Evolutionary conservation across 148 eudicot genomes (phyloP).

Genomic region (Fagopyrum tataricum): DNA sequence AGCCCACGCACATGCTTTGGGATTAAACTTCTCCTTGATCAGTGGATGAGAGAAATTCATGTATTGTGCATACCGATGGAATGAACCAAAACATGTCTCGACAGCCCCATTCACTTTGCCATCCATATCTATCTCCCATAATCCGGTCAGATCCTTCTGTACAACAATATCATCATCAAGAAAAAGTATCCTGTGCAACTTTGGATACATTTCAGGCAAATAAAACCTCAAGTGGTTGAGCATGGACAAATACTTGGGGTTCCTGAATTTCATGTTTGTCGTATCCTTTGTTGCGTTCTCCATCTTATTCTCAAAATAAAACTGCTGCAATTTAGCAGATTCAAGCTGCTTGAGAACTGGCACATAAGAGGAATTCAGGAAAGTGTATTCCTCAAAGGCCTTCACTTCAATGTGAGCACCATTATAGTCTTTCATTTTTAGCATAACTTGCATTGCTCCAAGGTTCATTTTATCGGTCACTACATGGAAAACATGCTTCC

Average conservation of each 20-base stretch:
- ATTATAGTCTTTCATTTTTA: conserved; percentile 76
- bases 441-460: conserved; percentile 97
- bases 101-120: conserved; percentile 97
- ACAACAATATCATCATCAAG: conserved; percentile 93
- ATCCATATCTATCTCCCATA: conserved; percentile 94
- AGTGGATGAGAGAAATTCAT: conserved; percentile 96
- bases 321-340: conserved; percentile 74
- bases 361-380: conserved; percentile 81
- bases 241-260: conserved; percentile 90
- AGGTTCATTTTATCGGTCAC: conserved; percentile 95
- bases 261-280: conserved; percentile 89
- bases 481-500: conserved; percentile 88
- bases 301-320: conserved; percentile 78
- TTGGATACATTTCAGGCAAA: conserved; percentile 88
- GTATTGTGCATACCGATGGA: conserved; percentile 90
- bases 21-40: conserved; percentile 78
- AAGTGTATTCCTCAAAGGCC: conserved; percentile 86
- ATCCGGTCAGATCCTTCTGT: conserved; percentile 82
- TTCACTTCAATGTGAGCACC: conserved; percentile 92
- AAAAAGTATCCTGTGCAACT: conserved; percentile 71
- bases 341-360: conserved; percentile 89
- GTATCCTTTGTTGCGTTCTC: conserved; percentile 95
- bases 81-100: conserved; percentile 94
- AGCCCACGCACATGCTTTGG: conserved; percentile 98
- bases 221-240: conserved; percentile 87